Conservation (phyloP, 2,329 filamentous ascomycete species). For the Ophiocordyceps camponoti-rufipedis region DNA sequence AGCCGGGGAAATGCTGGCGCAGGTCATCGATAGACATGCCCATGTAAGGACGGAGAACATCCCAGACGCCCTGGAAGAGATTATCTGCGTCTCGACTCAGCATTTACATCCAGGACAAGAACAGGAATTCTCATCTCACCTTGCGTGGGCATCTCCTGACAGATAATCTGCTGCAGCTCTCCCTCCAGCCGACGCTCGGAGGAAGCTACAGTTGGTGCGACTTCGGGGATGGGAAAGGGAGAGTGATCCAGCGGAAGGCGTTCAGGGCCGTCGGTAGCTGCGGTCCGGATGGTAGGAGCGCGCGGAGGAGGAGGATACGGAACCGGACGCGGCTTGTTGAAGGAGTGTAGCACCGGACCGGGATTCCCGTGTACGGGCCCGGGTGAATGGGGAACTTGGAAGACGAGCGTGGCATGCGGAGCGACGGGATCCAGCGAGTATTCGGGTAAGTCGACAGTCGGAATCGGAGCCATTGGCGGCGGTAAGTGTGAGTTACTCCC, state of each 20-base stretch:
- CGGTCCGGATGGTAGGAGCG: too few relatives aligned
- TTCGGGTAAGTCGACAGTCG: too few relatives aligned
- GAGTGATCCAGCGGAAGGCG: not conserved
- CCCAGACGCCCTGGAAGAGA: not conserved
- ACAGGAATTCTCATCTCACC: not conserved
- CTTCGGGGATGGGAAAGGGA: not conserved
- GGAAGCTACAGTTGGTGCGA: too few relatives aligned
- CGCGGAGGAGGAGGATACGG: too few relatives aligned
- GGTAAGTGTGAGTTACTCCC: too few relatives aligned
- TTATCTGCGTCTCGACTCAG: not conserved
- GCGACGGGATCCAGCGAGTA: too few relatives aligned
- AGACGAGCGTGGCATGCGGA: too few relatives aligned
- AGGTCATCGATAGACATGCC: not conserved
- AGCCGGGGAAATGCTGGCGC: not conserved
- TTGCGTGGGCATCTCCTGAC: not conserved
- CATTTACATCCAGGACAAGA: not conserved
- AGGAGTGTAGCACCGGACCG: too few relatives aligned
- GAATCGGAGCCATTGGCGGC: too few relatives aligned
- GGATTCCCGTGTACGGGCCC: too few relatives aligned
- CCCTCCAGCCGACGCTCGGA: not conserved
- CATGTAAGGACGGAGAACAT: not conserved
- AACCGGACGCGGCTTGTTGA: too few relatives aligned
- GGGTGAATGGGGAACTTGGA: too few relatives aligned
- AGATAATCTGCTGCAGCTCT: not conserved
- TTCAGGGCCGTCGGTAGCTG: not conserved